Conservation (phyloP, 2,329 filamentous ascomycete species). For the Pseudocercospora fijiensis region DNA sequence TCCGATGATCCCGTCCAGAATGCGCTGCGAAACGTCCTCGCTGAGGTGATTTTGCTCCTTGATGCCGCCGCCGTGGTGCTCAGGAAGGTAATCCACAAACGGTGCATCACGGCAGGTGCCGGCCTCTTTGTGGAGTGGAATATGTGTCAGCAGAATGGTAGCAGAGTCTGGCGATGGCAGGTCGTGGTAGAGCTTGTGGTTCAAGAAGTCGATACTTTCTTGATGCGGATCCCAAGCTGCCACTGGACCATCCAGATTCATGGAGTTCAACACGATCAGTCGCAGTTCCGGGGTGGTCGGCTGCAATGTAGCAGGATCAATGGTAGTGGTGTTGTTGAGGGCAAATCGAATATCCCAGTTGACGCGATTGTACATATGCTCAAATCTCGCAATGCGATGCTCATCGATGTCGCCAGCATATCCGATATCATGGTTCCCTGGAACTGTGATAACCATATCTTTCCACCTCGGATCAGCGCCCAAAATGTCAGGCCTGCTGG, state of each 20-base stretch:
- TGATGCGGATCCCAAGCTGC: constrained; percentile 65
- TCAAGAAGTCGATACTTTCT: constrained; percentile 68
- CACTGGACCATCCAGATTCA: constrained; percentile 88
- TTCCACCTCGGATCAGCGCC: constrained; percentile 61
- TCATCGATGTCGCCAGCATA: constrained; percentile 87
- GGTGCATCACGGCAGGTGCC: constrained; percentile 84
- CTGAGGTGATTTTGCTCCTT: constrained; percentile 91
- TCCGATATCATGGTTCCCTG: constrained; percentile 93
- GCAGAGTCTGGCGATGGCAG: constrained; percentile 41
- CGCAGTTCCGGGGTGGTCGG: constrained; percentile 65
- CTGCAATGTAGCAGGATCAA: background rate
- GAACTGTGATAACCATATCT: constrained; percentile 80
- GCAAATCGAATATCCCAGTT: constrained; percentile 83
- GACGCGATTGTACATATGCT: constrained; percentile 76
- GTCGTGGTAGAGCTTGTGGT: constrained; percentile 24
- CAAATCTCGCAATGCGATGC: constrained; percentile 76
- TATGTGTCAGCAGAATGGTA: constrained; percentile 85
- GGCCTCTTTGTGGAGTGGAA: constrained; percentile 79
- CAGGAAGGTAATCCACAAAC: constrained; percentile 73
- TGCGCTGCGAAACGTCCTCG: constrained; percentile 62
- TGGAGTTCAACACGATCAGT: constrained; percentile 82
- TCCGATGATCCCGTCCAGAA: constrained; percentile 83
- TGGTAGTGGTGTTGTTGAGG: constrained; percentile 38
- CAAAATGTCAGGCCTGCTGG: constrained; percentile 40
- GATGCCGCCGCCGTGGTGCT: constrained; percentile 64